A percentile compares a stretch with the other conserved stretches of the same genome.
Evolutionary conservation across 768 basidiomycete species (phyloP).

Genomic region (Lenzites betulinus): DNA sequence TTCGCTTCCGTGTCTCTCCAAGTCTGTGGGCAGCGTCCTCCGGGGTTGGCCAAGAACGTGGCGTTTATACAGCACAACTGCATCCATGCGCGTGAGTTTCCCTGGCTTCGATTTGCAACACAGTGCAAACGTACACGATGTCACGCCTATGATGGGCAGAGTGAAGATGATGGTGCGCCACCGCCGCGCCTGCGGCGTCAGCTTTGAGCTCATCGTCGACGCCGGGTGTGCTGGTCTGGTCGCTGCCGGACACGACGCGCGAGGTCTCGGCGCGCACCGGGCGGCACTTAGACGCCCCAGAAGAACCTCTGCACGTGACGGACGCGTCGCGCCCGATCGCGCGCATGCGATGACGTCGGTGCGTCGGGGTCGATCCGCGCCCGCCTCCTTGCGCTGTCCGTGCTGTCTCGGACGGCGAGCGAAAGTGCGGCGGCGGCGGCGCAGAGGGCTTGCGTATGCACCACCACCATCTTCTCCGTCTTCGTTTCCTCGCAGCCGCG

Average conservation of each 20-base stretch:
- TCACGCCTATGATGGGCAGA: conserved; percentile 64
- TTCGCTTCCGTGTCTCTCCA: conserved; percentile 11
- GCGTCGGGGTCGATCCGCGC: conserved; percentile 6
- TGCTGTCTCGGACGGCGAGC: neutral
- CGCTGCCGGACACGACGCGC: neutral
- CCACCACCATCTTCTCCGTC: conserved; percentile 3
- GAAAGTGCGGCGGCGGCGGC: neutral
- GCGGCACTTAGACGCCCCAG: neutral
- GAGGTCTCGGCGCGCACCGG: conserved; percentile 7
- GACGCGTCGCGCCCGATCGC: conserved; percentile 11
- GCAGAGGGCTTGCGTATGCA: conserved; percentile 2
- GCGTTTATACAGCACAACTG: conserved; percentile 66
- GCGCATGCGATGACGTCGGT: conserved; percentile 18
- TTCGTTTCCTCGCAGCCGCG: neutral
- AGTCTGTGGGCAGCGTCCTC: conserved; percentile 37
- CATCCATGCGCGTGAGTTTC: conserved; percentile 4
- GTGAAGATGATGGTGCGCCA: conserved; percentile 60
- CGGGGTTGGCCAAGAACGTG: conserved; percentile 54
- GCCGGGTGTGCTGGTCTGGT: conserved; percentile 7
- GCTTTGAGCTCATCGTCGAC: conserved; percentile 31
- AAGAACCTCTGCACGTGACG: conserved; percentile 2
- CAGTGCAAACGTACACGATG: conserved; percentile 51
- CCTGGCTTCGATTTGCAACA: neutral
- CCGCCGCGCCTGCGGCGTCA: conserved; percentile 47
- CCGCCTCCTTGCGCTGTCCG: too few relatives aligned